Evolutionary conservation across 306 rosid genomes (phyloP).

Genomic region (Fragaria iinumae): DNA sequence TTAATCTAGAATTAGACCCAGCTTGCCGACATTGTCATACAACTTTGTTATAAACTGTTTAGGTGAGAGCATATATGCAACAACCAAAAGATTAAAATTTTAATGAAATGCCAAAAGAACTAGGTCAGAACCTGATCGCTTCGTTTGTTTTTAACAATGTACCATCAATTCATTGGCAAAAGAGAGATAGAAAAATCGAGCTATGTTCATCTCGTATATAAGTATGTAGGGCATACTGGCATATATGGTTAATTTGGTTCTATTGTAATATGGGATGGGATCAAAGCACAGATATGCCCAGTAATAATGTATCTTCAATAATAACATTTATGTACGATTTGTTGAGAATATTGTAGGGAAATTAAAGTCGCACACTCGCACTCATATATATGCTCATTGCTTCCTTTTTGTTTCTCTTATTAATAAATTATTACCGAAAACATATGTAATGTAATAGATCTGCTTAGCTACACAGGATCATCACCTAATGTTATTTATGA

Average conservation of each 20-base stretch:
- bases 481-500: conserved; percentile 8
- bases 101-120: background rate
- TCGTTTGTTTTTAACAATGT: background rate
- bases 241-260: background rate
- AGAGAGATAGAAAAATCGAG: background rate
- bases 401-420: background rate
- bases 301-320: background rate
- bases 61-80: background rate
- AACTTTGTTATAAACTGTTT: background rate
- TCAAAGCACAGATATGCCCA: background rate
- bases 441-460: no score
- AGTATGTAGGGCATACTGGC: background rate
- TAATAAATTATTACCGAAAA: background rate
- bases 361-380: background rate
- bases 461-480: background rate
- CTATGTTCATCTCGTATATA: background rate
- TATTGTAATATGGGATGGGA: background rate
- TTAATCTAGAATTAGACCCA: background rate
- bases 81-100: background rate
- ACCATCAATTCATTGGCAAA: background rate
- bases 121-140: conserved; percentile 4
- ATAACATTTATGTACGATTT: background rate
- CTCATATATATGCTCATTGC: background rate
- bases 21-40: conserved; percentile 20
- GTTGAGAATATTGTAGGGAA: background rate